Evolutionary conservation across 1,284 basidiomycete genomes (phyloP), one percentile per base, ranked within the genome.

Genomic region (Ustilago vetiveriae): DNA sequence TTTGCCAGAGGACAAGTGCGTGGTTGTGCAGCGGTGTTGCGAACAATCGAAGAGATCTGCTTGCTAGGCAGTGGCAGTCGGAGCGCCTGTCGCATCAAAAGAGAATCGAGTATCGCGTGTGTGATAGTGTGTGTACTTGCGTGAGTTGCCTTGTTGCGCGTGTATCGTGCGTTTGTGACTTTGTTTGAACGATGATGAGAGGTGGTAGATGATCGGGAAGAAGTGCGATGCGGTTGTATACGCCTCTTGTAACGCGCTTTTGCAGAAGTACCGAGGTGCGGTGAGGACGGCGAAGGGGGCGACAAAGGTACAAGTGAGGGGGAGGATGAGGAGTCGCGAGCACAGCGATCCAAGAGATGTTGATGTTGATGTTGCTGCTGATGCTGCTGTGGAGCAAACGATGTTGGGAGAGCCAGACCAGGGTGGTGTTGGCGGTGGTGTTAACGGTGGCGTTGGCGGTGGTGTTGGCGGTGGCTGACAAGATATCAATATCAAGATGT

Each of bases 11-110:
- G 16, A 33, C 48, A 27, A n/a, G 43, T n/a, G 21, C 47, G 55
- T 26, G 63, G 42, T 24, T 39, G 50, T 35, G 55, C 30, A 33
- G 43, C 45, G 17, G 49, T 38, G 56, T 58, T 66, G 43, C 63
- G 51, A 1, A 40, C 16, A 48, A 66, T 59, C 5, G 58, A 45
- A 46, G 54, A 46, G 42, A 63, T 56, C 47, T 43, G 29, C 37
- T 45, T 36, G 29, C 65, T 68, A 23, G 57, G 50, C 37, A 68
- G 58, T 14, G 65, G 58, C 9, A 68, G 65, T 53, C 65, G 65
- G 42, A 68, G 58, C 37, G 65, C 53, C 51, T 62, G 65, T 24
- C 58, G 57, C 65, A 68, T 68, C 39, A 60, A 63, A 62, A 21
- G 23, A 6, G 29, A n/a, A 22, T 17, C 10, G 5, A 14, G n/a